Base-by-base conservation (phyloP, 1,284 basidiomycete genomes). In the Puccinia coronata region DNA sequence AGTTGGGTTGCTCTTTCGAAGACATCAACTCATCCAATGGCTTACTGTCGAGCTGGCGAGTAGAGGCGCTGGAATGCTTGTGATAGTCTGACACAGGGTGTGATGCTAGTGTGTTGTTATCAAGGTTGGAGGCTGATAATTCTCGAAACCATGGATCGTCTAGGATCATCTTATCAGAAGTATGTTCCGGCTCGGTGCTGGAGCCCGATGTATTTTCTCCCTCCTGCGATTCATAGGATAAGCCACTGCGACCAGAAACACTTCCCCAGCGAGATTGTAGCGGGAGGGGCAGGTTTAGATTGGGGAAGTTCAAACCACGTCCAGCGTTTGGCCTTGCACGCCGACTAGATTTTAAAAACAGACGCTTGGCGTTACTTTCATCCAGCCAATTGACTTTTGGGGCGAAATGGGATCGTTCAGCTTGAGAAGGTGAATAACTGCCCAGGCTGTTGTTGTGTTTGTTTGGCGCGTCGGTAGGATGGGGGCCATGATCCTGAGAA, bases 61-160 rank as follows among this genome's bases (percentile, higher is more conserved):
- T 12, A 34, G 47, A 28, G 23, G 69, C 51, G 14, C 23, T 34
- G 47, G 31, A 49, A 20, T 53, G 49, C 31, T 31, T 31, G 23
- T 71, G 47, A 11, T 25, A 3, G 34, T 23, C 51, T 53, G 69
- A n/a, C 16, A 23, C 25, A 18, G 12, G 28, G 20, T 53, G 34
- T 51, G 6, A 23, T 34, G 49, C 20, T 71, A n/a, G 36, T 20
- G 69, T 53, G 69, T 36, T 11, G 14, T n/a, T 55, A 5, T 55
- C 47, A 34, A 55, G 51, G 34, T 53, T 55, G 5, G 47, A 9
- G 36, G 34, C 49, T 39, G 49, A 36, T 39, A 71, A 34, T 36
- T 55, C 69, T 5, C 28, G 69, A 53, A 53, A 71, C 69, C 69
- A 71, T 34, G 69, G 69, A 53, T 71, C 69, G n/a, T 71, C 69